Percentiles rank a stretch among this genome's conserved stretches.
Evolutionary conservation across 352 stramenopile species (phyloP).

Genomic region (Phytopythium aichiense): DNA sequence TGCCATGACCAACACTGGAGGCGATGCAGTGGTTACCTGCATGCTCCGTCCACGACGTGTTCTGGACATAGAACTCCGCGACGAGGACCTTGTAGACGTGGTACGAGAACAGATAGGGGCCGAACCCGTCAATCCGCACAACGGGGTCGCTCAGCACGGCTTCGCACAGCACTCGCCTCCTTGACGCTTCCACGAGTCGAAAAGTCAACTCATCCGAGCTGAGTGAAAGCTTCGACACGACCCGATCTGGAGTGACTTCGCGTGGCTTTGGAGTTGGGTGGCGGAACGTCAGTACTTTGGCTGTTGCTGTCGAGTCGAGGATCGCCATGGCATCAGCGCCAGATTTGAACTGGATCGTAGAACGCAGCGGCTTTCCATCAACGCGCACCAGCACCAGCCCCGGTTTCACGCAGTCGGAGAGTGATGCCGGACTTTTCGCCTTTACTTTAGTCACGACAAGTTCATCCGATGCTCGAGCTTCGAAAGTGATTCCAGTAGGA

Average conservation of each 20-base stretch:
- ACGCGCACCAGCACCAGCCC: constrained; percentile 73
- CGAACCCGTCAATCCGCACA: constrained; percentile 68
- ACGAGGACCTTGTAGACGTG: constrained; percentile 70
- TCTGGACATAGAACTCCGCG: constrained; percentile 77
- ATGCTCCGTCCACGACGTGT: constrained; percentile 33
- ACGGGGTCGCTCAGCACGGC: constrained; percentile 41
- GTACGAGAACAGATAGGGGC: constrained; percentile 74
- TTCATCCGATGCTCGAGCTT: constrained; percentile 29
- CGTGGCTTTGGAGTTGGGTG: constrained; percentile 54
- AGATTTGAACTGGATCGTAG: constrained; percentile 46
- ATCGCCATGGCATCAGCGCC: constrained; percentile 45
- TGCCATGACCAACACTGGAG: constrained; percentile 50
- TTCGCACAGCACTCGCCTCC: constrained; percentile 59
- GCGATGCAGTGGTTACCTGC: constrained; percentile 63
- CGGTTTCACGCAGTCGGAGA: constrained; percentile 65
- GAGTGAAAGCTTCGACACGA: constrained; percentile 50
- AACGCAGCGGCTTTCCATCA: constrained; percentile 50
- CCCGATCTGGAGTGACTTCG: constrained; percentile 48
- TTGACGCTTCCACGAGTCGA: constrained; percentile 58
- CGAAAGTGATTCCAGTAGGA: constrained; percentile 57
- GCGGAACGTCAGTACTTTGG: constrained; percentile 74
- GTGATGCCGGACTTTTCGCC: constrained; percentile 45
- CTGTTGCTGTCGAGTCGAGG: constrained; percentile 45
- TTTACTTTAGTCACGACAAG: constrained; percentile 7
- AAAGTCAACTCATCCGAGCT: constrained; percentile 61